phyloP scores from a whole-genome alignment of 2,329 filamentous ascomycete species.

The Didymella arachidicola region DNA sequence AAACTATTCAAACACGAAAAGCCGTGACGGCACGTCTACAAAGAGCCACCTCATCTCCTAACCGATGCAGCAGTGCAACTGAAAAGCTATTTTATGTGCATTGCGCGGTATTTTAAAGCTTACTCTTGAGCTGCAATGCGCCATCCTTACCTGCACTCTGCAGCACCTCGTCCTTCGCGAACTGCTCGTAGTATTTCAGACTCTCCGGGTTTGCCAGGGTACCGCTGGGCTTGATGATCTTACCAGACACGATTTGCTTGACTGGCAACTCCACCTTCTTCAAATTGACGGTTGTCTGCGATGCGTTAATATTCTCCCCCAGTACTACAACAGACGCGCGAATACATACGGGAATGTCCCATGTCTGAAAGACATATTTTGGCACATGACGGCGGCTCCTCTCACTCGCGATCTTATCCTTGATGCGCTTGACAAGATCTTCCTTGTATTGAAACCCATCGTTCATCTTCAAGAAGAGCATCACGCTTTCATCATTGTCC shows the following conservation, averaged over 20 bases:
- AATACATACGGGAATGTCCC: constrained; percentile 76
- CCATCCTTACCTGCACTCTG: constrained; percentile 27
- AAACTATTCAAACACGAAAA: neutral
- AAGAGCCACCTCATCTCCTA: neutral
- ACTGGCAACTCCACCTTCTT: constrained; percentile 88
- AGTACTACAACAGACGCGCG: neutral
- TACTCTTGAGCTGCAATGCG: constrained; percentile 30
- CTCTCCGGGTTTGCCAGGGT: constrained; percentile 79
- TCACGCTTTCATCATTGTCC: constrained; percentile 65
- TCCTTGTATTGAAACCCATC: constrained; percentile 55
- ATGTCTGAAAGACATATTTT: constrained; percentile 78
- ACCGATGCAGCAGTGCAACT: neutral
- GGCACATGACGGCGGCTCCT: constrained; percentile 79
- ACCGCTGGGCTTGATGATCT: constrained; percentile 75
- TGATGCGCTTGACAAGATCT: constrained; percentile 61
- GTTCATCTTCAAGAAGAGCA: constrained; percentile 68
- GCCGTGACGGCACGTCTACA: neutral
- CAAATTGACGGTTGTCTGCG: constrained; percentile 77
- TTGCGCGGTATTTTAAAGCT: constrained; percentile 24
- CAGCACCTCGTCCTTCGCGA: constrained; percentile 71
- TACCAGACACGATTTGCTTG: constrained; percentile 82
- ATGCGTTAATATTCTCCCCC: constrained; percentile 1
- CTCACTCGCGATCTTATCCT: constrained; percentile 69
- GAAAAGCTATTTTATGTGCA: neutral
- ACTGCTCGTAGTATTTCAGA: constrained; percentile 80